These are phyloP conservation scores for Skeletonema tropicum DNA, from an alignment of 108 stramenopile species.

Conservation along the genomic window DNA sequence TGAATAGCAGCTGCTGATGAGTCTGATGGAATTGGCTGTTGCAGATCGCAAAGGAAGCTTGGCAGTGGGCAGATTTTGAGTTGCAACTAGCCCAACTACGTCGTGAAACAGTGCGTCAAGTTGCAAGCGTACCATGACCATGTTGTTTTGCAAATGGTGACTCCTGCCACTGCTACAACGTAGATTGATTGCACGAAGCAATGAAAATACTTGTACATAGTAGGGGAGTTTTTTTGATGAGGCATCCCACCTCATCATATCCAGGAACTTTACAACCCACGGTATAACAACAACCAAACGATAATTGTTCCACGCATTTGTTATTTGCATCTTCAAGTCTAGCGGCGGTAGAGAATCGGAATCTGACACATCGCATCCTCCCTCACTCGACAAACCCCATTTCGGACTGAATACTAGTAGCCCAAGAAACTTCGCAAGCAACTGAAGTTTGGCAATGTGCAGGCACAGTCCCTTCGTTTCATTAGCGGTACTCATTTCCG, in stretches of 20 bases:
- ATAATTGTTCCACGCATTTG: conserved; percentile 48
- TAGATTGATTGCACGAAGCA: conserved; percentile 43
- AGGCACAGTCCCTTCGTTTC: conserved; percentile 50
- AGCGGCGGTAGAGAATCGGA: conserved; percentile 34
- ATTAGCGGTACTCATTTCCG: conserved; percentile 25
- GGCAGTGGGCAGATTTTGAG: conserved; percentile 36
- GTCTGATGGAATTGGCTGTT: conserved; percentile 4
- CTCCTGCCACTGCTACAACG: conserved; percentile 6
- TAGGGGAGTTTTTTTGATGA: conserved; percentile 46
- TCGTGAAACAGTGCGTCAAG: conserved; percentile 62
- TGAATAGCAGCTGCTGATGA: not conserved
- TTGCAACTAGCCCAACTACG: conserved; percentile 48
- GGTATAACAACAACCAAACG: conserved; percentile 50
- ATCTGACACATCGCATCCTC: conserved; percentile 15
- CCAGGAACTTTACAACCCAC: conserved; percentile 73
- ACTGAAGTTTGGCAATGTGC: conserved; percentile 50
- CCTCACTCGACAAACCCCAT: conserved; percentile 48
- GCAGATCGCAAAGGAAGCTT: conserved; percentile 16
- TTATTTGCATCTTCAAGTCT: conserved; percentile 46
- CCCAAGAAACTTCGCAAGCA: conserved; percentile 81
- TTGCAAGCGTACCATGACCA: conserved; percentile 46
- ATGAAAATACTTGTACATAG: conserved; percentile 51
- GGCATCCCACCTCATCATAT: conserved; percentile 78
- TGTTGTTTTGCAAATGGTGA: conserved; percentile 25
- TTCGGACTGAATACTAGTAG: conserved; percentile 78